phyloP scores from a whole-genome alignment of 129 eudicot species.

The Flaveria brownii region DNA sequence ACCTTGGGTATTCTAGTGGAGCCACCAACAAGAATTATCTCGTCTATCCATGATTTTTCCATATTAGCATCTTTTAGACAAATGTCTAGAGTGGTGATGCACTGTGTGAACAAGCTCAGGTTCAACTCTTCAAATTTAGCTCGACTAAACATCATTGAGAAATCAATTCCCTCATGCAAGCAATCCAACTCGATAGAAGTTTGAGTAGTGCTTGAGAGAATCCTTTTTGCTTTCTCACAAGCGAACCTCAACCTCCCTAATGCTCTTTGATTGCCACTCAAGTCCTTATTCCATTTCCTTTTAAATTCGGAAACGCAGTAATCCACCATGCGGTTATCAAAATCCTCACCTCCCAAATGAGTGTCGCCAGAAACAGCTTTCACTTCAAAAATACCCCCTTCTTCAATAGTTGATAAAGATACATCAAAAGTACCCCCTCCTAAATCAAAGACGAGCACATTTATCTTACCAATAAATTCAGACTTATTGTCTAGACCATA shows the following conservation, averaged over 20 bases:
- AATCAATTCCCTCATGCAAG: constrained; percentile 29
- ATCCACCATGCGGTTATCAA: constrained; percentile 24
- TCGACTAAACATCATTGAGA: constrained; percentile 21
- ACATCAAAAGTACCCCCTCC: constrained; percentile 34
- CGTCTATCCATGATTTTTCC: constrained; percentile 20
- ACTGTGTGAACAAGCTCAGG: constrained; percentile 4
- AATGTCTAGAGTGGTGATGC: constrained; percentile 2
- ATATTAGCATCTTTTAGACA: constrained; percentile 25
- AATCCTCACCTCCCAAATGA: constrained; percentile 31
- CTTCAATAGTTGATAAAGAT: constrained; percentile 9
- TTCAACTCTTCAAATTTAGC: constrained; percentile 34
- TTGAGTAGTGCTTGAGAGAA: constrained; percentile 27
- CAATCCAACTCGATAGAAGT: constrained; percentile 26
- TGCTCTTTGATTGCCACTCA: constrained; percentile 17
- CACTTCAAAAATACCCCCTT: constrained; percentile 27
- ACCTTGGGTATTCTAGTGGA: constrained; percentile 36
- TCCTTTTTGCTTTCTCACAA: constrained; percentile 32
- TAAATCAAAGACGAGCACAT: constrained; percentile 33
- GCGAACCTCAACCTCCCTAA: constrained; percentile 35
- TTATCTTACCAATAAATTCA: constrained; percentile 18
- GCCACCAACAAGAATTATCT: constrained; percentile 32
- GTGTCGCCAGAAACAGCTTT: constrained; percentile 34
- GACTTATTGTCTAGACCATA: constrained; percentile 25
- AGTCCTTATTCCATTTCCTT: constrained; percentile 23
- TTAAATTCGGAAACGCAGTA: constrained; percentile 28